phyloP scores from a whole-genome alignment of 495 filamentous ascomycete species.

The Penicillium coprophilum region DNA sequence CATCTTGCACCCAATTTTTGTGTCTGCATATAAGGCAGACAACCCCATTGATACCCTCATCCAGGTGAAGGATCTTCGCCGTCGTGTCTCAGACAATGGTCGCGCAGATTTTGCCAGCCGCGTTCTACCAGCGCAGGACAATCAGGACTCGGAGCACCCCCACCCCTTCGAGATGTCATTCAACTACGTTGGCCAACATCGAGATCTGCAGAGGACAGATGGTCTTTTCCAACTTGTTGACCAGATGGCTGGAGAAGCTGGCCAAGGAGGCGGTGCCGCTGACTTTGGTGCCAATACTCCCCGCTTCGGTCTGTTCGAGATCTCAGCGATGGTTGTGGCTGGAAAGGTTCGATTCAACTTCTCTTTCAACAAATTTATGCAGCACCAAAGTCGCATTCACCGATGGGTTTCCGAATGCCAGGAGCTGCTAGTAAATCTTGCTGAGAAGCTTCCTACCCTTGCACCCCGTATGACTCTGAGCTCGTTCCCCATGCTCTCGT shows the following conservation, averaged over 20 bases:
- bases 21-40: slow-evolving; percentile 22
- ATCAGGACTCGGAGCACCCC: slow-evolving; percentile 43
- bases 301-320: slow-evolving; percentile 66
- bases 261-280: slow-evolving; percentile 48
- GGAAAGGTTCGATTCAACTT: slow-evolving; percentile 64
- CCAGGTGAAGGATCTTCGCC: slow-evolving; percentile 48
- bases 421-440: slow-evolving; percentile 50
- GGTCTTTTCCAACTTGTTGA: slow-evolving; percentile 59
- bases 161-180: slow-evolving; percentile 71
- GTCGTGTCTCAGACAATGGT: slow-evolving; percentile 48
- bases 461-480: slow-evolving; percentile 56
- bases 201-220: slow-evolving; percentile 60
- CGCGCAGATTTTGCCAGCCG: slow-evolving; percentile 51
- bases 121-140: slow-evolving; percentile 43
- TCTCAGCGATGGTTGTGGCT: slow-evolving; percentile 58
- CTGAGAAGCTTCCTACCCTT: slow-evolving; percentile 49
- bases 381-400: slow-evolving; percentile 55
- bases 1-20: slow-evolving; percentile 50
- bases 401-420: slow-evolving; percentile 61
- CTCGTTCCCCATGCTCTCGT: slow-evolving; percentile 61
- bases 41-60: slow-evolving; percentile 41
- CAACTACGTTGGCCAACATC: slow-evolving; percentile 65
- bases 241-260: slow-evolving; percentile 48
- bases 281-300: slow-evolving; percentile 58
- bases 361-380: slow-evolving; percentile 59